A percentile compares a stretch with the other conserved stretches of the same genome.
Conservation (phyloP, 106 monocot genomes). For the Narthecium ossifragum region DNA sequence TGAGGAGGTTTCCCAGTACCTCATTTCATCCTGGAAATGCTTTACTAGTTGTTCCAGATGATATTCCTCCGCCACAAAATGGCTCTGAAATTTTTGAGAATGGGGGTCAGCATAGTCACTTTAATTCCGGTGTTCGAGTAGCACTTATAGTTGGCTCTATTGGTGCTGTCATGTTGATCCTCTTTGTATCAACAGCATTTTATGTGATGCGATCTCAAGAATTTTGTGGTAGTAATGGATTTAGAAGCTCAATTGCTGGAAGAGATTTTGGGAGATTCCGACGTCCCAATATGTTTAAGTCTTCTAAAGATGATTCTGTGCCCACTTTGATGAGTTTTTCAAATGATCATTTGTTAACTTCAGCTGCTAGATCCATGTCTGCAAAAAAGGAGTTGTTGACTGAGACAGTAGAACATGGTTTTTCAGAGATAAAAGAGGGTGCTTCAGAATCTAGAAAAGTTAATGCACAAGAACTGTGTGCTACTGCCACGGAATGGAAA, state of each 20-base stretch:
- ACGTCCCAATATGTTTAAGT: slow-evolving; percentile 29
- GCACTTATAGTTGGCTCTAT: slow-evolving; percentile 72
- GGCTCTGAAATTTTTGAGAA: slow-evolving; percentile 14
- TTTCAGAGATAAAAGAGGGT: slow-evolving; percentile 21
- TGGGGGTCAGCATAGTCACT: slow-evolving; percentile 11
- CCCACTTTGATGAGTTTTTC: slow-evolving; percentile 66
- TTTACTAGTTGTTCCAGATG: slow-evolving; percentile 31
- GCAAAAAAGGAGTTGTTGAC: slow-evolving; percentile 44
- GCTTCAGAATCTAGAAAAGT: slow-evolving; percentile 1
- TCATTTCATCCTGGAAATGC: slow-evolving; percentile 84
- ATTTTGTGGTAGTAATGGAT: slow-evolving; percentile 52
- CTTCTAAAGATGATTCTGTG: slow-evolving; percentile 39
- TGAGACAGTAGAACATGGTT: slow-evolving; percentile 37
- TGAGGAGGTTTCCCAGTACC: slow-evolving; percentile 47
- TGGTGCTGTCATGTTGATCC: slow-evolving; percentile 56
- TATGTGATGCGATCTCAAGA: slow-evolving; percentile 63
- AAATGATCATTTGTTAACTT: slow-evolving; percentile 69
- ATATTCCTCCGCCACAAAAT: slow-evolving; percentile 19
- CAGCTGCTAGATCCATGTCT: slow-evolving; percentile 45
- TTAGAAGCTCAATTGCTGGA: slow-evolving; percentile 31
- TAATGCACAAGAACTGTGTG: slow-evolving; percentile 9
- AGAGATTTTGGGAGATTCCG: slow-evolving; percentile 48
- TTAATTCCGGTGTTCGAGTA: slow-evolving; percentile 36
- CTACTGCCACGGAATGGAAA: slow-evolving; percentile 10
- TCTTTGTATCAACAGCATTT: slow-evolving; percentile 57